Evolutionary conservation across 2,329 filamentous ascomycete species (phyloP), one percentile per base, ranked within the genome.

Genomic region (Geosmithia putterillii): DNA sequence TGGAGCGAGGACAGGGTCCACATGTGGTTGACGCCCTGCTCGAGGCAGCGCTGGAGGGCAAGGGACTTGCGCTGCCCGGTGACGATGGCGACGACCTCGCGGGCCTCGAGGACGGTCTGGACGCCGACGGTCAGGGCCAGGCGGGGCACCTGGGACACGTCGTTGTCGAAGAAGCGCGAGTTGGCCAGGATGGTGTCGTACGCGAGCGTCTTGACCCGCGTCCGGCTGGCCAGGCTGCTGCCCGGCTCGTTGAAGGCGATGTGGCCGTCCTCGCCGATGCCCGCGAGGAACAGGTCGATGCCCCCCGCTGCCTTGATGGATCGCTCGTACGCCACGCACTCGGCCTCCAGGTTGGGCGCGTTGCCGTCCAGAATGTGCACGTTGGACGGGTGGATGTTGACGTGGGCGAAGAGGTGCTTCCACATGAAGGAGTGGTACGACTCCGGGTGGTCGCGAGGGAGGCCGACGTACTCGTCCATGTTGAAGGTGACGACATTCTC

Each of bases 351-450:
- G 56, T 86, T 83, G 14, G 74, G 65, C 1, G 85, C 84, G 57
- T 89, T 90, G 54, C 86, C 86, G 57, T 90, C 78, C 35, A 90
- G 74, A 54, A 92, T 87, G 64, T 94, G 81, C 57, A 92, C 86
- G 59, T 90, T 89, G 55, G 75, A 73, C 5, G 86, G 86, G 50
- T 80, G 75, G 52, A 92, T 81, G 57, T 94, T 85, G 53, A 92
- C 81, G 52, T 78, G 86, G 38, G 83, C 86, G 70, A 94, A 94
- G 71, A 94, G 87, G 65, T 92, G 74, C 64, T 84, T 86, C 75
- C 88, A 94, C 86, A 94, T 92, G 69, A 92, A 94, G 50, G 81
- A 85, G 67, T 94, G 86, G 64, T 94, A 94, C 54, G 81, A 87
- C 60, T 92, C 81, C 12, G 85, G 80, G 59, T 94, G 85, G 53